A percentile compares a stretch with the other conserved stretches of the same genome.
These are phyloP conservation scores for Alloteropsis semialata DNA, from an alignment of 176 grass and related monocot genomes.

Conservation along the genomic window DNA sequence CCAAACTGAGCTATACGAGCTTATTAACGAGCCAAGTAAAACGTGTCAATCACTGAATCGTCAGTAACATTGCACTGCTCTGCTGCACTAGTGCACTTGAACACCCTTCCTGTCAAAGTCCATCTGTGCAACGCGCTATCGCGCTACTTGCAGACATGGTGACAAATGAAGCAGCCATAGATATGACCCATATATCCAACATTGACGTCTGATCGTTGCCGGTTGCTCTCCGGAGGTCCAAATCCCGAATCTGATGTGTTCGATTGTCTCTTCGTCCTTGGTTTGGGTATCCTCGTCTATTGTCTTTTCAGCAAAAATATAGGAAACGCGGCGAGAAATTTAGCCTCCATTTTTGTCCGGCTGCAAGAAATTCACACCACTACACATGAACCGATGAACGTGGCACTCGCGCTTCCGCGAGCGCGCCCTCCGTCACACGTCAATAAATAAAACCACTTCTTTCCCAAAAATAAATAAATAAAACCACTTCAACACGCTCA, in stretches of 20 bases:
- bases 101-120: neutral
- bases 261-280: neutral
- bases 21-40: neutral
- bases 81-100: neutral
- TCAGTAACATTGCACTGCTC: no score
- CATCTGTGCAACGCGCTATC: conserved; percentile 2
- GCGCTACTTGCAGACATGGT: neutral
- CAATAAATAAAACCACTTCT: no score
- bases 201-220: neutral
- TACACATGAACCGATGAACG: no score
- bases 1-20: neutral
- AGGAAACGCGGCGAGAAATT: no score
- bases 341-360: no score
- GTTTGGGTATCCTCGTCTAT: neutral
- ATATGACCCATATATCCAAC: neutral
- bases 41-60: neutral
- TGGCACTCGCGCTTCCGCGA: no score
- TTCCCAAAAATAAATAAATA: no score
- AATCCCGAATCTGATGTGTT: neutral
- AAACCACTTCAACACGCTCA: no score
- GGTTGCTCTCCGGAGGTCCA: neutral
- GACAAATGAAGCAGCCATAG: neutral
- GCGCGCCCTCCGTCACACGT: no score
- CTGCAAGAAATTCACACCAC: no score
- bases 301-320: no score